These are phyloP conservation scores for Pythium brassicae DNA, from an alignment of 352 stramenopile genomes.

Conservation along the genomic window DNA sequence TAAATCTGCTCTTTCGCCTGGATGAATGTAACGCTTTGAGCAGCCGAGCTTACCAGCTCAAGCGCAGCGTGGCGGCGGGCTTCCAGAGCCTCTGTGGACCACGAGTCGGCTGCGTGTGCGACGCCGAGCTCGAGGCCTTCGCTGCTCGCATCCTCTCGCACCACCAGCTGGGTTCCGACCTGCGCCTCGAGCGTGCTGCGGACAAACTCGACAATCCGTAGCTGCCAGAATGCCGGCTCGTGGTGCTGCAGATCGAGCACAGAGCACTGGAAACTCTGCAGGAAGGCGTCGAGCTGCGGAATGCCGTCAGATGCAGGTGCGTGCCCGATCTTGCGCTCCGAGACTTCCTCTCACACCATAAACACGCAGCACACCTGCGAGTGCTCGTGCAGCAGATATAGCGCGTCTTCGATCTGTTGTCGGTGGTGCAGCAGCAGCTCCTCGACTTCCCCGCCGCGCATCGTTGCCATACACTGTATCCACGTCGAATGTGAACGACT, in stretches of 20 bases:
- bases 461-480: background rate
- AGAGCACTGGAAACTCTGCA: slow-evolving; percentile 27
- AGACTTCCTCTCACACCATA: background rate
- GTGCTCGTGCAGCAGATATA: slow-evolving; percentile 31
- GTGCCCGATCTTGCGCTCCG: too few relatives aligned
- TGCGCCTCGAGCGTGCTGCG: slow-evolving; percentile 16
- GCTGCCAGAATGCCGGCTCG: slow-evolving; percentile 55
- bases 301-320: background rate
- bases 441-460: slow-evolving; percentile 23
- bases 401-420: slow-evolving; percentile 25
- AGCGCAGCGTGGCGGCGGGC: background rate
- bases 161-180: background rate
- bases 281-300: slow-evolving; percentile 21
- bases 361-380: slow-evolving; percentile 16
- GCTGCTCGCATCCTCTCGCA: background rate
- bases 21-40: background rate
- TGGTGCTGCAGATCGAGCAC: slow-evolving; percentile 23
- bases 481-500: background rate
- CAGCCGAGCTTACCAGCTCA: background rate
- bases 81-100: background rate
- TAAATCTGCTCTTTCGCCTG: slow-evolving; percentile 6
- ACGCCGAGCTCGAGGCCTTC: background rate
- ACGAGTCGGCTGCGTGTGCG: too few relatives aligned
- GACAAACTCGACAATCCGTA: slow-evolving; percentile 40
- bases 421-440: slow-evolving; percentile 46